Conservation (phyloP, 2,329 filamentous ascomycete species). For the Cercospora canescens region DNA sequence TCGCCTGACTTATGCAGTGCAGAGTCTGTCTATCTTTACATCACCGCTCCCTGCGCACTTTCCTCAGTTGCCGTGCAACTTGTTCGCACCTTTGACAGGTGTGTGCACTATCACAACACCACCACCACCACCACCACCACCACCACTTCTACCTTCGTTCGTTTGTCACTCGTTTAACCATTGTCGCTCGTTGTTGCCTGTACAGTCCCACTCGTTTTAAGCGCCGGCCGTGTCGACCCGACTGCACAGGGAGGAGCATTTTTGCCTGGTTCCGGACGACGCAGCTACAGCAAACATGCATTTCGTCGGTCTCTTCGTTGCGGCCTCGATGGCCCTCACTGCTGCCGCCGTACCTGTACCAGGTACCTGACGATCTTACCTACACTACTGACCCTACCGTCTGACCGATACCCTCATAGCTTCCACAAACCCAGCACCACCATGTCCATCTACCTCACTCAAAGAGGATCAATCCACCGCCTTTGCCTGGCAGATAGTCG, state of each 20-base stretch:
- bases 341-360: slow-evolving; percentile 7
- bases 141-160: slow-evolving; percentile 7
- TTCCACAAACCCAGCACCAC: slow-evolving; percentile 1
- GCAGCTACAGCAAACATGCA: slow-evolving; percentile 21
- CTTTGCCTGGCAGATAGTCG: slow-evolving; percentile 34
- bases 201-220: background rate
- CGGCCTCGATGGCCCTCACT: slow-evolving; percentile 20
- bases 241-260: background rate
- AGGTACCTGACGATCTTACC: slow-evolving; percentile 3
- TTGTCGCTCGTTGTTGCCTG: slow-evolving; percentile 13
- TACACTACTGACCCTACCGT: background rate
- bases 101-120: no score
- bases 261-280: background rate
- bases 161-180: slow-evolving; percentile 16
- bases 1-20: slow-evolving; percentile 1
- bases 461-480: slow-evolving; percentile 28
- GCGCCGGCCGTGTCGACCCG: slow-evolving; percentile 6
- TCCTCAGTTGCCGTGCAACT: slow-evolving; percentile 11
- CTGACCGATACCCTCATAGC: background rate
- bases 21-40: slow-evolving; percentile 5
- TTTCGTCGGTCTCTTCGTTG: slow-evolving; percentile 15
- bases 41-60: slow-evolving; percentile 4
- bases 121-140: background rate
- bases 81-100: slow-evolving; percentile 23
- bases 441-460: slow-evolving; percentile 13